These are phyloP conservation scores for Trichothecium sympodiale DNA, from an alignment of 2,329 filamentous ascomycete species.

Conservation along the genomic window DNA sequence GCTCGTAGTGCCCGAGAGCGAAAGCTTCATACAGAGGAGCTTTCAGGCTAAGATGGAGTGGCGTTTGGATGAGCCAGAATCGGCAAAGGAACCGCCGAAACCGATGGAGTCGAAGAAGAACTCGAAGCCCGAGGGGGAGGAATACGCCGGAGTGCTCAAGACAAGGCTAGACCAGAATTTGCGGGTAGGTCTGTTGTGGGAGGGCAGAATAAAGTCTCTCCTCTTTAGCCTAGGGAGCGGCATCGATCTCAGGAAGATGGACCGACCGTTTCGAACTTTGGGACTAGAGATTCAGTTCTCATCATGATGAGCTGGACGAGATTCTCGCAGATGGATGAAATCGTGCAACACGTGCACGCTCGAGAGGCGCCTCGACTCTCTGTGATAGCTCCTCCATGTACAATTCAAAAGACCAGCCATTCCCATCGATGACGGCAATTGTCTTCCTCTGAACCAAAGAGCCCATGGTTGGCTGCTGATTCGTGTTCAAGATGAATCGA, in stretches of 20 bases:
- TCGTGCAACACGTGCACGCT: too few relatives aligned
- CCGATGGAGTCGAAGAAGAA: constrained; percentile 8
- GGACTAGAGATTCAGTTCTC: constrained; percentile 78
- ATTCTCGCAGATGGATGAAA: too few relatives aligned
- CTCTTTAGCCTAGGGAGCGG: constrained; percentile 84
- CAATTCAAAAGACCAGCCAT: too few relatives aligned
- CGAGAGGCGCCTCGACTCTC: too few relatives aligned
- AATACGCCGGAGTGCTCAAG: constrained; percentile 80
- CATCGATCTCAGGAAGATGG: constrained; percentile 65
- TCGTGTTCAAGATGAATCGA: too few relatives aligned
- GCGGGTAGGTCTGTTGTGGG: constrained; percentile 80
- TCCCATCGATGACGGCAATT: too few relatives aligned
- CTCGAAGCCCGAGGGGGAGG: constrained; percentile 39
- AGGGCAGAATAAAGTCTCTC: constrained; percentile 83
- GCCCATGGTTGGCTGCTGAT: too few relatives aligned
- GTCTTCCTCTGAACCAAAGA: too few relatives aligned
- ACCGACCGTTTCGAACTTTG: constrained; percentile 66
- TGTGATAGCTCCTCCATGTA: too few relatives aligned
- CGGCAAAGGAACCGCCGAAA: constrained; percentile 5
- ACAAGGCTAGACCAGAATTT: constrained; percentile 81
- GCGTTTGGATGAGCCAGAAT: constrained; percentile 29
- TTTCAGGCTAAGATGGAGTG: constrained; percentile 44
- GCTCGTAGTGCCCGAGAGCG: constrained; percentile 20
- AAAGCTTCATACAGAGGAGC: constrained; percentile 25
- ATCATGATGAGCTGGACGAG: constrained; percentile 53